Base-by-base conservation (phyloP, 345 rosid species). In the Abelmoschus esculentus region DNA sequence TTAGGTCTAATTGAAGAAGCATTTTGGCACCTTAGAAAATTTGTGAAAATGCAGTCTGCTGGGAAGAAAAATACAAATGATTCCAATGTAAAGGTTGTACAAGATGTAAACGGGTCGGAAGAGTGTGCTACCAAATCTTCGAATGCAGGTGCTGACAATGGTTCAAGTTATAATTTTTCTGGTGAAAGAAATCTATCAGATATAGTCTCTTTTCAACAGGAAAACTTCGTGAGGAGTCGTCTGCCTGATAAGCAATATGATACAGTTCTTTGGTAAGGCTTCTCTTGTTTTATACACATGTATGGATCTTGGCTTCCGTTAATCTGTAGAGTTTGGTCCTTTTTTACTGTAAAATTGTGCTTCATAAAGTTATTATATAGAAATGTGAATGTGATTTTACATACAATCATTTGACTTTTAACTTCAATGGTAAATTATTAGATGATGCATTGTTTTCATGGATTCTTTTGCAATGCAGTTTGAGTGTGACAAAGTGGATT, bases 401-500 rank as follows among this genome's bases (percentile, higher is more conserved):
- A n/a, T 7, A 18, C 66, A 36, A 59, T 9, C 11, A 5, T 32
- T 10, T 2, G 19, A 36, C 47, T 62, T 65, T 32, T 22, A 46
- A 44, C 19, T 65, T 7, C 17, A 12, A 42, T 6, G 0, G 17
- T 44, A 6, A 65, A 53, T 50, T 38, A 10, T 36, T 9, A 17
- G 15, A 14, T 36, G 32, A 67, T 34, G 18, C 46, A n/a, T 67
- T 67, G 1, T 29, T 53, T 18, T 18, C 22, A 17, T 57, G 72
- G 53, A 26, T 67, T 18, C 72, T 55, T 50, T 44, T 74, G 50
- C 62, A 13, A 46, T 81, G 81, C 84, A 93, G 98, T 81, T 80
- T 93, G 83, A 93, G 98, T 14, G 93, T 95, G 54, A 79, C 99
- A n/a, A 95, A 95, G 65, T 95, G 99, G 99, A 82, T 95, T 81